Evolutionary conservation across 2,329 filamentous ascomycete species (phyloP).

Genomic region (Colletotrichum sp.): DNA sequence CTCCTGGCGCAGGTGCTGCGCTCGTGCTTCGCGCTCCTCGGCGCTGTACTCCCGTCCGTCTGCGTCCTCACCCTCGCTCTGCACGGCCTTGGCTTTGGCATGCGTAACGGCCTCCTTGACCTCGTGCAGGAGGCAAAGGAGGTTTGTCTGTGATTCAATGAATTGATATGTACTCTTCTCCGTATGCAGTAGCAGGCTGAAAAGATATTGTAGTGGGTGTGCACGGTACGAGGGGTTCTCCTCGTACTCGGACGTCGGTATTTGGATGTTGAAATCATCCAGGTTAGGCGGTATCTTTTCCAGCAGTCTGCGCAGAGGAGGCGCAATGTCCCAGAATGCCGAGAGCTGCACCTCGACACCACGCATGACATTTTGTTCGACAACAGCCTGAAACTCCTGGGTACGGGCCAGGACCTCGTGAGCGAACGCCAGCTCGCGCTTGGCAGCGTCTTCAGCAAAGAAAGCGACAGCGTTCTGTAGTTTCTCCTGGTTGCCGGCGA

Average conservation of each 20-base stretch:
- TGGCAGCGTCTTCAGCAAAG: conserved; percentile 78
- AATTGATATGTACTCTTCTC: conserved; percentile 96
- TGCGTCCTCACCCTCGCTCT: conserved; percentile 62
- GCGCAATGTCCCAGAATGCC: conserved; percentile 98
- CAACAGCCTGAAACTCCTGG: conserved; percentile 76
- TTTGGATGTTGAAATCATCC: conserved; percentile 71
- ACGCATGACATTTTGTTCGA: conserved; percentile 84
- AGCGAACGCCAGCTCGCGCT: conserved; percentile 74
- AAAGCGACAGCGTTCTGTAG: conserved; percentile 79
- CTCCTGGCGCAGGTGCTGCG: conserved; percentile 62
- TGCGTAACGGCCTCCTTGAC: conserved; percentile 80
- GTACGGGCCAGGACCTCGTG: conserved; percentile 75
- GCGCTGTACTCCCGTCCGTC: conserved; percentile 34
- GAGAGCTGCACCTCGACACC: conserved; percentile 92
- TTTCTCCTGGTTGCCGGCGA: conserved; percentile 79
- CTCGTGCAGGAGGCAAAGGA: conserved; percentile 89
- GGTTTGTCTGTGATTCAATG: conserved; percentile 91
- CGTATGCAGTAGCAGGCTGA: conserved; percentile 81
- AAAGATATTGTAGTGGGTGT: conserved; percentile 90
- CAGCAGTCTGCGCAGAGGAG: conserved; percentile 76
- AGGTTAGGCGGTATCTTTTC: conserved; percentile 75
- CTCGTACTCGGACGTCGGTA: conserved; percentile 78
- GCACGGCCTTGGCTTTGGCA: conserved; percentile 70
- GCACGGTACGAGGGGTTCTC: conserved; percentile 85
- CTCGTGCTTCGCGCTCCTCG: conserved; percentile 41